These are phyloP conservation scores for Mollisiaceae sp. DNA, from an alignment of 2,329 filamentous ascomycete genomes.

Conservation along the genomic window DNA sequence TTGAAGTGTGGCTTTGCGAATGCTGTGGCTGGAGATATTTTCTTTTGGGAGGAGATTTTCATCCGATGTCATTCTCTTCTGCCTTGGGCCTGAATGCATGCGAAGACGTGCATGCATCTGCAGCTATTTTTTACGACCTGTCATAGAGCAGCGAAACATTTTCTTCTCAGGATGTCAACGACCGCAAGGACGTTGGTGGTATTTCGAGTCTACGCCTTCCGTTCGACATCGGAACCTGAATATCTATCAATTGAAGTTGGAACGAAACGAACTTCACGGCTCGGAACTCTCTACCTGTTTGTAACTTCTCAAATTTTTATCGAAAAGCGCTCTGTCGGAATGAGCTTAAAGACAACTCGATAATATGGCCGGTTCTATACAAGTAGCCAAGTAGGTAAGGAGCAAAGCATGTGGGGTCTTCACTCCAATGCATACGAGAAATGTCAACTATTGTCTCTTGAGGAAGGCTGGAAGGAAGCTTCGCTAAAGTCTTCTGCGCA, in stretches of 20 bases:
- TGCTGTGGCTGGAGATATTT: background rate
- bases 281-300: background rate
- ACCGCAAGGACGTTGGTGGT: no score
- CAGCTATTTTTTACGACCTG: background rate
- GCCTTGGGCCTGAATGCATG: constrained; percentile 6
- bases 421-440: no score
- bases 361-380: background rate
- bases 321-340: background rate
- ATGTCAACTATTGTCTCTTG: no score
- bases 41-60: background rate
- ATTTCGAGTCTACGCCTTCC: no score
- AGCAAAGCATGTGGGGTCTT: background rate
- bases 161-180: no score
- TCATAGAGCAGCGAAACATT: no score
- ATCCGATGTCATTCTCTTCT: background rate
- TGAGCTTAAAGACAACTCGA: background rate
- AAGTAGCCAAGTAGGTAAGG: no score
- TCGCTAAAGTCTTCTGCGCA: no score
- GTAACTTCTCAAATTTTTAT: background rate
- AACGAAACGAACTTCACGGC: background rate
- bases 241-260: no score
- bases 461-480: no score
- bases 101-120: background rate
- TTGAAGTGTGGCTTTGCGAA: background rate
- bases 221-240: no score